These are phyloP conservation scores for Cadophora luteo-olivacea DNA, from an alignment of 2,329 filamentous ascomycete genomes.

Conservation along the genomic window DNA sequence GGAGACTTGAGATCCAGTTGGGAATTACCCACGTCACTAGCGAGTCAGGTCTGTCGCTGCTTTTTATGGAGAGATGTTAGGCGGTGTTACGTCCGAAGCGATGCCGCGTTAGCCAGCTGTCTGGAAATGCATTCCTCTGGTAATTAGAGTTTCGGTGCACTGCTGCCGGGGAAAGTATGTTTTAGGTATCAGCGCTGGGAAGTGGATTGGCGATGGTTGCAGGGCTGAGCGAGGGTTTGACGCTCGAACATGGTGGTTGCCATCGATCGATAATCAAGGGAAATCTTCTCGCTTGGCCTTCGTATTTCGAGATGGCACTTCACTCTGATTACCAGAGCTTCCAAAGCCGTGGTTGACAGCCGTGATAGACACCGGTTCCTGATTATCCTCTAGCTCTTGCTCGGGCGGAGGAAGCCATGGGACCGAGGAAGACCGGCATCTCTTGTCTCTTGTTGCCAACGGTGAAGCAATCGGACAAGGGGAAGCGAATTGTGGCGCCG, in stretches of 20 bases:
- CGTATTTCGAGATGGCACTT: neutral
- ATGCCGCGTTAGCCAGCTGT: neutral
- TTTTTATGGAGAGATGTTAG: neutral
- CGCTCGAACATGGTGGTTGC: neutral
- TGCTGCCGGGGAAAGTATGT: constrained; percentile 11
- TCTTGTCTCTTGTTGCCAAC: neutral
- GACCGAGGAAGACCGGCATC: neutral
- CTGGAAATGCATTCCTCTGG: neutral
- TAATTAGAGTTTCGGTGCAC: constrained; percentile 16
- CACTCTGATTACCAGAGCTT: neutral
- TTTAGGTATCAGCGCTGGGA: neutral
- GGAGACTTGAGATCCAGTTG: neutral
- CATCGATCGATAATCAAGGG: neutral
- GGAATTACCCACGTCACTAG: neutral
- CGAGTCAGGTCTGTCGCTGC: constrained; percentile 16
- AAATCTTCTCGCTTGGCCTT: neutral
- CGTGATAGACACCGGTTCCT: neutral
- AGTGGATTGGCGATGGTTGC: neutral
- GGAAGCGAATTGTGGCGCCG: constrained; percentile 1
- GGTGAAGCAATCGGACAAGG: neutral
- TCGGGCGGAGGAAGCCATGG: neutral
- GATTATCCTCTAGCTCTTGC: neutral
- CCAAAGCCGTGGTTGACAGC: neutral
- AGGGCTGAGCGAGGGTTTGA: constrained; percentile 5
- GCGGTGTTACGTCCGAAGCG: constrained; percentile 4